Base-by-base conservation (phyloP, 306 rosid genomes). In the Fragaria iinumae region DNA sequence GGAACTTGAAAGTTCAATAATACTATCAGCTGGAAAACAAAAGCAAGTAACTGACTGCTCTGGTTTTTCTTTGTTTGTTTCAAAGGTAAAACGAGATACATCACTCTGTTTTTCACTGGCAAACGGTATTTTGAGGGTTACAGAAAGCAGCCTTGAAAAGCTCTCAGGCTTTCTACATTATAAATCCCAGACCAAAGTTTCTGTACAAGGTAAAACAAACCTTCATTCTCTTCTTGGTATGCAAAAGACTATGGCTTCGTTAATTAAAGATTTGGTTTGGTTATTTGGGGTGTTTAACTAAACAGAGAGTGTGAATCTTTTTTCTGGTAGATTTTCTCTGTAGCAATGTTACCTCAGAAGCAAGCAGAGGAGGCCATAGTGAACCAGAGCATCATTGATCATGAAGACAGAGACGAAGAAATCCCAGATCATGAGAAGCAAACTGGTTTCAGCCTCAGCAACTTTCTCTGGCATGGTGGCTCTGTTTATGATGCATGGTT, bases 401-500 rank as follows among this genome's bases (percentile, higher is more conserved):
- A 73, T 27, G 90, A 79, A 1, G 90, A 82, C 20, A 87, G 89
- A 48, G 96, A 84, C 52, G 96, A 86, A 66, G 88, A 74, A 20
- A 82, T 73, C 25, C 71, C 23, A 63, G 88, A 79, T 20, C 55
- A 79, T 20, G 50, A 43, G 1, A 5, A 17, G 29, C 9, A 23
- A 20, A 69, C 90, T 29, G 67, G 45, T 80, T 87, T 91, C 21
- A 77, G 84, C 77, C 39, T 89, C 62, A 86, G 80, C 67, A 87
- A 32, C 84, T 7, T 91, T 62, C 93, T 94, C 71, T 94, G 97
- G 97, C 93, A 94, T 78, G 98, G 98, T 63, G 98, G 98, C 10
- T 94, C 98, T 81, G 93, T 74, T 48, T 94, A 90, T 73, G 98
- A 94, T 79, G 98, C 98, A 16, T 94, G 98, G 98, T 94, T 94